phyloP scores from a whole-genome alignment of 2,329 filamentous ascomycete species.

The Cercospora janseana region DNA sequence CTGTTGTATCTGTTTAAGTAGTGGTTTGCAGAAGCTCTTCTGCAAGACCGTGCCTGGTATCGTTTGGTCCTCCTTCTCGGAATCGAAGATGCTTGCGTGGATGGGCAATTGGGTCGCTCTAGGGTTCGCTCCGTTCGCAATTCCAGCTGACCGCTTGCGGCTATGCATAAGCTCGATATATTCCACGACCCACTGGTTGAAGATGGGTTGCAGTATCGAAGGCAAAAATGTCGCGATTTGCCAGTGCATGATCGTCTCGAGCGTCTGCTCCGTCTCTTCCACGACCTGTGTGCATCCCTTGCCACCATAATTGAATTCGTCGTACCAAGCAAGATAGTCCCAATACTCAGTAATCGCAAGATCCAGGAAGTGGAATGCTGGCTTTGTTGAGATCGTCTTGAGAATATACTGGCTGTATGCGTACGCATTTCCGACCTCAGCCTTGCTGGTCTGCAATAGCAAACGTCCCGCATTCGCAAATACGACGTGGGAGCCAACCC shows the following conservation, averaged over 20 bases:
- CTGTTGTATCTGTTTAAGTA: slow-evolving; percentile 81
- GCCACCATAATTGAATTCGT: slow-evolving; percentile 97
- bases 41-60: slow-evolving; percentile 65
- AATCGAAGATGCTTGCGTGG: slow-evolving; percentile 52
- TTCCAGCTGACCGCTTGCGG: slow-evolving; percentile 64
- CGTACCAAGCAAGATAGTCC: slow-evolving; percentile 99
- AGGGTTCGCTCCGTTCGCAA: slow-evolving; percentile 48
- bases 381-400: slow-evolving; percentile 93
- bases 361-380: slow-evolving; percentile 95
- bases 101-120: slow-evolving; percentile 61
- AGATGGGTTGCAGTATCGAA: slow-evolving; percentile 72
- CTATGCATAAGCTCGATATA: slow-evolving; percentile 93
- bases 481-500: slow-evolving; percentile 92
- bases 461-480: slow-evolving; percentile 88
- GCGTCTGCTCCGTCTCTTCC: slow-evolving; percentile 70
- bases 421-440: slow-evolving; percentile 92
- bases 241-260: slow-evolving; percentile 98
- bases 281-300: slow-evolving; percentile 83
- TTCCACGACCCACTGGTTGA: slow-evolving; percentile 89
- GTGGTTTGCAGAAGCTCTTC: slow-evolving; percentile 79
- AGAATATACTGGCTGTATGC: slow-evolving; percentile 97
- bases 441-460: slow-evolving; percentile 91
- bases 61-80: slow-evolving; percentile 59
- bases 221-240: slow-evolving; percentile 91
- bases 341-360: slow-evolving; percentile 98